A percentile compares a stretch with the other conserved stretches of the same genome.
These are phyloP conservation scores for Exsudoporus frostii DNA, from an alignment of 768 basidiomycete genomes.

Conservation along the genomic window DNA sequence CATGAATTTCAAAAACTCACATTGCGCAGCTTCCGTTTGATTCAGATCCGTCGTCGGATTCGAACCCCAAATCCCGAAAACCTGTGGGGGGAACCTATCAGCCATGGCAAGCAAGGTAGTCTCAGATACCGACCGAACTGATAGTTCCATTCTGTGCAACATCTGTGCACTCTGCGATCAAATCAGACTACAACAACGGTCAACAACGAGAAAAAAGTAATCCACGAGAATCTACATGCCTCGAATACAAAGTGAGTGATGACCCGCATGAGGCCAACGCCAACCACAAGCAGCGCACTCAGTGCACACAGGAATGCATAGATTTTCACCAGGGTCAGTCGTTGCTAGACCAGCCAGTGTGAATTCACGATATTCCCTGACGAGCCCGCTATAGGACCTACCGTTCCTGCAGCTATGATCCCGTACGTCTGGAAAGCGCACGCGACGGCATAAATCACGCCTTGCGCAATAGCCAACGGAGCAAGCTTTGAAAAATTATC, in stretches of 20 bases:
- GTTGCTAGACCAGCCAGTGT: slow-evolving; percentile 43
- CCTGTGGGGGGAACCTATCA: slow-evolving; percentile 21
- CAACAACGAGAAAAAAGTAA: not conserved
- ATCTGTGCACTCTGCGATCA: slow-evolving; percentile 54
- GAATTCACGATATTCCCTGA: not conserved
- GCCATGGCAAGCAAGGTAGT: not conserved
- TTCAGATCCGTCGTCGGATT: slow-evolving; percentile 30
- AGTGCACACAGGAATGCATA: slow-evolving; percentile 53
- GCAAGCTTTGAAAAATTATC: slow-evolving; percentile 44
- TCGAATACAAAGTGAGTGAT: slow-evolving; percentile 69
- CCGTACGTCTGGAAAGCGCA: slow-evolving; percentile 56
- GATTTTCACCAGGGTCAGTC: slow-evolving; percentile 46
- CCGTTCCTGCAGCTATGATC: slow-evolving; percentile 45
- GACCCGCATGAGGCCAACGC: slow-evolving; percentile 49
- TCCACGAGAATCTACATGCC: slow-evolving; percentile 34
- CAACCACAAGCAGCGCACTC: slow-evolving; percentile 48
- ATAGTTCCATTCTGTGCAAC: slow-evolving; percentile 35
- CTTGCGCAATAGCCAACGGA: slow-evolving; percentile 56
- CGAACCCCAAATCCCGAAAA: slow-evolving; percentile 58
- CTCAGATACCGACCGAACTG: slow-evolving; percentile 29
- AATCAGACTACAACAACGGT: slow-evolving; percentile 41
- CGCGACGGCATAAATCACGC: slow-evolving; percentile 50
- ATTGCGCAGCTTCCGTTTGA: slow-evolving; percentile 40
- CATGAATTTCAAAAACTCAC: slow-evolving; percentile 35
- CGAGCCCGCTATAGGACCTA: slow-evolving; percentile 32